phyloP scores from a whole-genome alignment of 495 filamentous ascomycete species.

The Tuber melanosporum region DNA sequence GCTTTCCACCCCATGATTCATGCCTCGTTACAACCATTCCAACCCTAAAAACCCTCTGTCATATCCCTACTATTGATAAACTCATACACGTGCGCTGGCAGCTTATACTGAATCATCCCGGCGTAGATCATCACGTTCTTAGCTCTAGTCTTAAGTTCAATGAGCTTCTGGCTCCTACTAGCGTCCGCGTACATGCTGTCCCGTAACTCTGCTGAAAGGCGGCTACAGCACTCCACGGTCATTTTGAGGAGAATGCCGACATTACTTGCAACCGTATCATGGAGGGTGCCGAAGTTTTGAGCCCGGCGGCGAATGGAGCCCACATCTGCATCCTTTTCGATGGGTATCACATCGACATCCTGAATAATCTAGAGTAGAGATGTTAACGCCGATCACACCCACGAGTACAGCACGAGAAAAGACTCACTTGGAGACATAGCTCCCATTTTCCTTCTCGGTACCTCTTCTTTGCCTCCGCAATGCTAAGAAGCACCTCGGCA shows the following conservation, averaged over 20 bases:
- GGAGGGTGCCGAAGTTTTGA: conserved; percentile 64
- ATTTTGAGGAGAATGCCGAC: conserved; percentile 85
- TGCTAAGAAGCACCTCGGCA: conserved; percentile 63
- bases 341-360: conserved; percentile 66
- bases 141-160: conserved; percentile 64
- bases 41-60: conserved; percentile 28
- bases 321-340: conserved; percentile 62
- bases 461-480: conserved; percentile 67
- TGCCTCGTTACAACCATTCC: background rate
- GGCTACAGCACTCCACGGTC: conserved; percentile 77
- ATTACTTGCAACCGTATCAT: conserved; percentile 73
- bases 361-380: conserved; percentile 59
- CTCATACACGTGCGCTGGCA: conserved; percentile 48
- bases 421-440: conserved; percentile 72
- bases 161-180: conserved; percentile 60
- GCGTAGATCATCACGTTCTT: conserved; percentile 91
- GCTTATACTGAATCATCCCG: conserved; percentile 83
- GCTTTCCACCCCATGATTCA: background rate
- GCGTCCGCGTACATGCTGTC: conserved; percentile 65
- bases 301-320: conserved; percentile 66
- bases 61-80: conserved; percentile 41
- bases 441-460: conserved; percentile 69
- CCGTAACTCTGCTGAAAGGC: conserved; percentile 61
- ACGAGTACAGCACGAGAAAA: background rate
- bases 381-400: conserved; percentile 5